Conservation (phyloP, 2,329 filamentous ascomycete genomes). For the Peltaster fructicola region DNA sequence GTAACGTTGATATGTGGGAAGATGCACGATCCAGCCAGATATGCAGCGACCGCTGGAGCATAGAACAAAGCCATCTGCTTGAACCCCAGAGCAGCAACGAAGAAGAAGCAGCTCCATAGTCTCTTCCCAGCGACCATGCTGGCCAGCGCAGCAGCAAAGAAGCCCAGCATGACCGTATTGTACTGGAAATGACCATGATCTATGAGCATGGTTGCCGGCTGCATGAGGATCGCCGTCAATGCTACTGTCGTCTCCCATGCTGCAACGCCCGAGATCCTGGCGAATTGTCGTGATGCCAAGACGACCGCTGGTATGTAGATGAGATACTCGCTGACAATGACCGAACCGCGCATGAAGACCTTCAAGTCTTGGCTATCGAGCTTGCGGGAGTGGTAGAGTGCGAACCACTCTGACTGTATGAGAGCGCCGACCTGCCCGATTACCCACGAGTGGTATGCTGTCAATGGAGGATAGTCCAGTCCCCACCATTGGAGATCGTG, state of each 20-base stretch:
- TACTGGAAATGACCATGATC: conserved; percentile 97
- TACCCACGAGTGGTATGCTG: conserved; percentile 96
- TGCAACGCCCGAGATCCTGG: conserved; percentile 57
- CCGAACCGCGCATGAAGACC: conserved; percentile 88
- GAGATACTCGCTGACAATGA: conserved; percentile 78
- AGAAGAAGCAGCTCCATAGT: conserved; percentile 83
- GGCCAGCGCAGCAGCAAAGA: conserved; percentile 72
- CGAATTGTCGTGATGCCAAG: conserved; percentile 69
- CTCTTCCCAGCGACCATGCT: conserved; percentile 71
- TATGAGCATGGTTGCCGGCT: conserved; percentile 75
- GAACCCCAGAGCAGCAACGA: conserved; percentile 84
- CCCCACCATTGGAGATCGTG: conserved; percentile 97
- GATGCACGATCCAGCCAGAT: conserved; percentile 72
- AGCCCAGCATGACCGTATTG: conserved; percentile 94
- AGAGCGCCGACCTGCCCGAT: conserved; percentile 65
- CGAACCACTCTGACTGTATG: conserved; percentile 76
- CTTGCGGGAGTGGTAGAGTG: conserved; percentile 64
- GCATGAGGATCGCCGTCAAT: conserved; percentile 77
- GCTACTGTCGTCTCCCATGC: conserved; percentile 68
- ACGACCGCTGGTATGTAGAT: conserved; percentile 73
- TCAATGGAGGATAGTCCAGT: conserved; percentile 90
- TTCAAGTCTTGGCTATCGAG: conserved; percentile 65
- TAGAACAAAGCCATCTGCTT: conserved; percentile 99
- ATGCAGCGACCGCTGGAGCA: conserved; percentile 81
- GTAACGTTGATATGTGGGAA: conserved; percentile 50